Conservation (phyloP, 2,329 filamentous ascomycete species). For the Talaromyces marneffei region DNA sequence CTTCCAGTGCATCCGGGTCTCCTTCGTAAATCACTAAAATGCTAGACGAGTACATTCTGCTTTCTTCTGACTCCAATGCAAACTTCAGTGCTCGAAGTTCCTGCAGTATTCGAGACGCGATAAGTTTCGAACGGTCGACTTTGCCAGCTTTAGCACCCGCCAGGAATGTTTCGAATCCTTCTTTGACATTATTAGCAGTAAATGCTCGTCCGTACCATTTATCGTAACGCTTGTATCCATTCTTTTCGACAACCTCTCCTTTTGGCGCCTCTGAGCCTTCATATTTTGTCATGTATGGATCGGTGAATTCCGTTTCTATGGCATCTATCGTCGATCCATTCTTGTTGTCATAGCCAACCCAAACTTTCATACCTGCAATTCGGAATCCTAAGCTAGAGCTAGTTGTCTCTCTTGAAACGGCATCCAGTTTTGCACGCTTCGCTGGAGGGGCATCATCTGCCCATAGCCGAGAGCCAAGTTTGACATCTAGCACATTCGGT, state of each 20-base stretch:
- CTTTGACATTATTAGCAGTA: conserved; percentile 48
- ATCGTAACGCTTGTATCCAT: conserved; percentile 56
- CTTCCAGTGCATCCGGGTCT: conserved; percentile 50
- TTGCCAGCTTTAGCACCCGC: conserved; percentile 38
- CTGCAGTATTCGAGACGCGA: conserved; percentile 37
- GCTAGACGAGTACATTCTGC: conserved; percentile 62
- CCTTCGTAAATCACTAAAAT: conserved; percentile 63
- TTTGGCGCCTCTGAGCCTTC: conserved; percentile 45
- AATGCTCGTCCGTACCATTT: conserved; percentile 62
- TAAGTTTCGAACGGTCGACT: conserved; percentile 39
- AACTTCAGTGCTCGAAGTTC: conserved; percentile 42
- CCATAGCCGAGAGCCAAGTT: conserved; percentile 81
- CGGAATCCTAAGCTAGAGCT: conserved; percentile 57
- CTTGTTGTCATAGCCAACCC: conserved; percentile 36
- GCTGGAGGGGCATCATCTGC: conserved; percentile 60
- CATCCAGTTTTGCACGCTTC: conserved; percentile 56
- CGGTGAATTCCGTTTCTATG: conserved; percentile 22
- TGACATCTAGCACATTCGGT: conserved; percentile 89
- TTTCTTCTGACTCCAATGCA: conserved; percentile 53
- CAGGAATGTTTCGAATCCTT: conserved; percentile 56
- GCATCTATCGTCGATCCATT: conserved; percentile 22
- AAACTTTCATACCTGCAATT: conserved; percentile 61
- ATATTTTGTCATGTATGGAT: conserved; percentile 33
- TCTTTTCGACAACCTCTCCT: conserved; percentile 40
- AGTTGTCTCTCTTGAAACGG: conserved; percentile 55